Evolutionary conservation across 176 grass and related monocot species (phyloP).

Genomic region (Melocanna baccifera): DNA sequence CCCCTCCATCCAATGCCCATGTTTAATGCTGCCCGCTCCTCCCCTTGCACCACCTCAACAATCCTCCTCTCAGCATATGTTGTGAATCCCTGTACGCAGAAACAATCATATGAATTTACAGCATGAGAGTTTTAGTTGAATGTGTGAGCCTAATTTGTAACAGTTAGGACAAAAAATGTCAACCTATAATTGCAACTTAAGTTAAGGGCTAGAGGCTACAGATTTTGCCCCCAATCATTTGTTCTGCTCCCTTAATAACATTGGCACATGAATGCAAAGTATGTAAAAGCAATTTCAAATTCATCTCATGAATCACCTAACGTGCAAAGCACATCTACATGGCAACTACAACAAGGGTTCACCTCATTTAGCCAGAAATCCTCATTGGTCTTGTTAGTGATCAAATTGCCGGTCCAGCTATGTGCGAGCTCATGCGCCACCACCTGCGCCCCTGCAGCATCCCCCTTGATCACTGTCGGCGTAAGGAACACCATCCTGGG

Average conservation of each 20-base stretch:
- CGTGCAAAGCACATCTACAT: background rate
- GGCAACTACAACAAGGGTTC: background rate
- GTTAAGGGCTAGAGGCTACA: background rate
- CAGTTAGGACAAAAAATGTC: background rate
- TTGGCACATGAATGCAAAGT: background rate
- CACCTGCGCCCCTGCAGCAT: slow-evolving; percentile 69
- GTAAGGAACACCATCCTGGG: slow-evolving; percentile 95
- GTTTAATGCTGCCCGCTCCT: slow-evolving; percentile 75
- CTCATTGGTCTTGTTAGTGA: slow-evolving; percentile 95
- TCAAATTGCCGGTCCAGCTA: slow-evolving; percentile 92
- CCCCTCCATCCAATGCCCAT: slow-evolving; percentile 85
- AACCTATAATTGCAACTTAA: no score
- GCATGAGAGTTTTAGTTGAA: background rate
- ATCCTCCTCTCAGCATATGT: slow-evolving; percentile 95
- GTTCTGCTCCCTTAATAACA: background rate
- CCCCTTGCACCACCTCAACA: slow-evolving; percentile 89
- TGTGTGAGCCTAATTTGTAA: background rate
- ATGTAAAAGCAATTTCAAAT: background rate
- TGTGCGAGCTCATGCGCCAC: slow-evolving; percentile 94
- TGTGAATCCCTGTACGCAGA: slow-evolving; percentile 70
- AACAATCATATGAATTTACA: background rate
- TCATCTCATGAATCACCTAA: background rate
- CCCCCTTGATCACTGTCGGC: slow-evolving; percentile 72
- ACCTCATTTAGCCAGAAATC: slow-evolving; percentile 99
- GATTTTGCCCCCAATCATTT: background rate